phyloP scores from a whole-genome alignment of 23 red algal genomes.

The Gracilaria gracilis region DNA sequence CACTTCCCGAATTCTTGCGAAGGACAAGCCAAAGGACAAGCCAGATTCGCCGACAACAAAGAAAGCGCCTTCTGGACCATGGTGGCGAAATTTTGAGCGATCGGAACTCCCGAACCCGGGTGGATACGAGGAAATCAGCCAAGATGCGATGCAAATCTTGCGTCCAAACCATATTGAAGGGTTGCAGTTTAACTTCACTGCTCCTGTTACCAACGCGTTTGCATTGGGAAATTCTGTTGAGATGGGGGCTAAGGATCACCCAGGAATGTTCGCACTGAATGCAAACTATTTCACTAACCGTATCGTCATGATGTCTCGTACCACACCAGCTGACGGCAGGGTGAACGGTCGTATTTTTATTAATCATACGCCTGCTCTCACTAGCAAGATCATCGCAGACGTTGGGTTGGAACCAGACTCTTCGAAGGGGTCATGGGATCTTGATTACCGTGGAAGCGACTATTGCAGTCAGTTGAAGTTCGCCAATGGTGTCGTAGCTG shows the following conservation, averaged over 20 bases:
- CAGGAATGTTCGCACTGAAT: constrained; percentile 82
- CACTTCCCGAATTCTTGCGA: constrained; percentile 6
- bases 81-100: constrained; percentile 90
- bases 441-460: constrained; percentile 94
- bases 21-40: background rate
- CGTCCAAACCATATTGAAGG: constrained; percentile 97
- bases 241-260: constrained; percentile 77
- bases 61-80: constrained; percentile 42
- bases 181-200: constrained; percentile 87
- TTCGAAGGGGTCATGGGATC: constrained; percentile 79
- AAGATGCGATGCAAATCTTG: constrained; percentile 87
- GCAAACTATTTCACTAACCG: constrained; percentile 90
- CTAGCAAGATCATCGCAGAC: constrained; percentile 91
- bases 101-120: constrained; percentile 97
- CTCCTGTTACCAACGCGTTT: constrained; percentile 75
- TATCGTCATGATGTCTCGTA: constrained; percentile 82
- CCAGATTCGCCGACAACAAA: background rate
- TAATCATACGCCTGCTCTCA: constrained; percentile 87
- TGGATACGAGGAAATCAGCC: constrained; percentile 91
- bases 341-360: constrained; percentile 87
- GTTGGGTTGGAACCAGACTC: constrained; percentile 72
- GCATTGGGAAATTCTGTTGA: constrained; percentile 81
- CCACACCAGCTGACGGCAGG: constrained; percentile 75
- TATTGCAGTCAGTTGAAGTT: constrained; percentile 87
- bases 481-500: constrained; percentile 76